These are phyloP conservation scores for Lipomyces spencermartinsiae DNA, from an alignment of 805 yeast species.

Conservation along the genomic window DNA sequence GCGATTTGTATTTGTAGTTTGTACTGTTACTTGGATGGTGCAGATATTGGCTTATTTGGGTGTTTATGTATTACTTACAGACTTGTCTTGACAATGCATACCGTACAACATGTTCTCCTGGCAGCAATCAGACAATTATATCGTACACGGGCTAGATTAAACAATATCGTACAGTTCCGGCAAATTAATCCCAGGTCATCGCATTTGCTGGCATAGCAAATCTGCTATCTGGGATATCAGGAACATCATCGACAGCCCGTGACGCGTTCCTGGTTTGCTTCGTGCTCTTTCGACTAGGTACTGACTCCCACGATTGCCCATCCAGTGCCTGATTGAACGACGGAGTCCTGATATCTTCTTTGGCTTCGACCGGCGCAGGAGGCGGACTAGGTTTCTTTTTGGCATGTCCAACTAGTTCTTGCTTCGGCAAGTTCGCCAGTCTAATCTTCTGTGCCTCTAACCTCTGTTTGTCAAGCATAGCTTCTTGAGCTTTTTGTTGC, in stretches of 20 bases:
- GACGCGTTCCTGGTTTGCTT: neutral
- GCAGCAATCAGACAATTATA: neutral
- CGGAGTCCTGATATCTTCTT: neutral
- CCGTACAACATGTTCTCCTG: neutral
- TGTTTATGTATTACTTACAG: neutral
- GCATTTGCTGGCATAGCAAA: constrained; percentile 6
- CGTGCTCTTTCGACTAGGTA: constrained; percentile 1
- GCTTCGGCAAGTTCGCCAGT: neutral
- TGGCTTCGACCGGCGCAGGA: neutral
- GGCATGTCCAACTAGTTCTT: neutral
- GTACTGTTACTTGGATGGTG: neutral
- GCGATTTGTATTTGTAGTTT: constrained; percentile 1
- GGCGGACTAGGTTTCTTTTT: neutral
- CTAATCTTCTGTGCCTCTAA: constrained; percentile 8
- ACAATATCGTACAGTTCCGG: neutral
- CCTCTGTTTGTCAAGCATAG: constrained; percentile 6
- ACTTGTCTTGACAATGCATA: constrained; percentile 1
- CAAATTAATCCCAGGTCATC: neutral
- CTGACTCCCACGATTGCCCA: constrained; percentile 11
- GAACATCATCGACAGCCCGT: neutral
- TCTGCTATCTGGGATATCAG: constrained; percentile 14
- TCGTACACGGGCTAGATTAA: no score
- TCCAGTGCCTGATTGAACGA: neutral
- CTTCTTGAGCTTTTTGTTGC: constrained; percentile 14
- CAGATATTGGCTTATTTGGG: neutral